Evolutionary conservation across 495 filamentous ascomycete genomes (phyloP), one percentile per base, ranked within the genome.

Genomic region (Aspergillus saccharolyticus): DNA sequence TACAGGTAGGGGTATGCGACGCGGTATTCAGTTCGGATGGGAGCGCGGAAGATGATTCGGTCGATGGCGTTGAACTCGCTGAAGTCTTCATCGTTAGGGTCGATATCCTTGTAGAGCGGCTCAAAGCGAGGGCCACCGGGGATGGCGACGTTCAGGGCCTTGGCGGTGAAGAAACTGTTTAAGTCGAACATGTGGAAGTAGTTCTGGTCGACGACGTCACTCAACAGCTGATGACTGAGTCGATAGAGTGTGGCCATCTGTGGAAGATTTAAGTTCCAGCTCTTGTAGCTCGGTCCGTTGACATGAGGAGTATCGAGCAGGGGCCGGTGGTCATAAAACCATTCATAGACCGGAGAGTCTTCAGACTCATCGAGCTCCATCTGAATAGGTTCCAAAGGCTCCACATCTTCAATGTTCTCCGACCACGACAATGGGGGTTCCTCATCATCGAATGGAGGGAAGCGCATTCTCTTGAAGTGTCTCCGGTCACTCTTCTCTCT

Each of bases 1-100:
- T 97, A 99, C 4, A 99, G 80, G 71, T 86, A 96, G 3, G 94
- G 95, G 68, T 89, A 97, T 10, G 89, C 89, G 48, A 99, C 95
- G 15, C 92, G 85, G 71, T 95, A 96, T 75, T 99, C 95, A 19
- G 93, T 99, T 52, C 93, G 85, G 63, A 97, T 96, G 3, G 95
- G 95, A 42, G 88, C 84, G 50, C 95, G 88, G 80, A 99, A 99
- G 63, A 99, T 99, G 72, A 99, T 99, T 58, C 95, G 90, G 69
- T 97, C 93, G 67, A 99, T 99, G 46, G 93, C 95, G 65, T 99
- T 99, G 83, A 99, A 99, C 72, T 99, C 95, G 68, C 95, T 94
- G 73, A 99, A 99, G 68, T 99, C 95, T 71, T 99, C 95, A 65
- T 97, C 92, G 65, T 99, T 97, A 28, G 95, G 95, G 68, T 99